phyloP scores from a whole-genome alignment of 2,329 filamentous ascomycete species.

The Diaporthe sp. region DNA sequence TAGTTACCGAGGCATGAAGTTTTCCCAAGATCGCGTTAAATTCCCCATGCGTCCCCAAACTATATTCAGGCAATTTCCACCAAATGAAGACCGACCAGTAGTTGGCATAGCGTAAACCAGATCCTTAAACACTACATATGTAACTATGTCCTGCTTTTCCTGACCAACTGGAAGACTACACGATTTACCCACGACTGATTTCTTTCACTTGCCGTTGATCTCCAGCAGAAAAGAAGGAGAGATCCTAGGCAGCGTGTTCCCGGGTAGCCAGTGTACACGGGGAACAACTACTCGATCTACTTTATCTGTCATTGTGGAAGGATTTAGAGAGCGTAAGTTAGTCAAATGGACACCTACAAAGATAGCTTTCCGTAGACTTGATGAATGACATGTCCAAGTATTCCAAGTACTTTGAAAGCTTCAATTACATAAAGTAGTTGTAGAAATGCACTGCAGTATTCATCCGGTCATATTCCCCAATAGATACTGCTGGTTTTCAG shows the following conservation, averaged over 20 bases:
- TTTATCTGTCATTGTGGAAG: not conserved
- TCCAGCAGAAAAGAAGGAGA: no score
- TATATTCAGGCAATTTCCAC: no score
- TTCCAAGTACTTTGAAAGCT: not conserved
- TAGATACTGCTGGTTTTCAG: not conserved
- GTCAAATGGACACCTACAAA: not conserved
- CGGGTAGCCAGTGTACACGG: no score
- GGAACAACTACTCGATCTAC: no score
- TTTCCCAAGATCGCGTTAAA: not conserved
- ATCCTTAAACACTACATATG: no score
- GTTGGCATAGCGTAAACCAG: no score
- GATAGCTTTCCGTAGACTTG: no score
- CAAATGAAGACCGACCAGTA: not conserved
- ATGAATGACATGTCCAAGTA: not conserved
- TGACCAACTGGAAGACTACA: not conserved
- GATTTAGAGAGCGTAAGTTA: not conserved
- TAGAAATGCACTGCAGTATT: not conserved
- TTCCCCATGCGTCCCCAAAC: not conserved
- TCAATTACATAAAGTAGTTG: not conserved
- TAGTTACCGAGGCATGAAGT: not conserved
- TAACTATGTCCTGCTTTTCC: no score
- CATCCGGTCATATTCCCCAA: no score
- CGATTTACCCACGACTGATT: no score
- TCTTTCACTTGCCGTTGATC: no score
- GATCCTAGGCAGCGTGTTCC: no score